Conservation (phyloP, 495 filamentous ascomycete species). For the Hyphodiscus hymeniophilus region DNA sequence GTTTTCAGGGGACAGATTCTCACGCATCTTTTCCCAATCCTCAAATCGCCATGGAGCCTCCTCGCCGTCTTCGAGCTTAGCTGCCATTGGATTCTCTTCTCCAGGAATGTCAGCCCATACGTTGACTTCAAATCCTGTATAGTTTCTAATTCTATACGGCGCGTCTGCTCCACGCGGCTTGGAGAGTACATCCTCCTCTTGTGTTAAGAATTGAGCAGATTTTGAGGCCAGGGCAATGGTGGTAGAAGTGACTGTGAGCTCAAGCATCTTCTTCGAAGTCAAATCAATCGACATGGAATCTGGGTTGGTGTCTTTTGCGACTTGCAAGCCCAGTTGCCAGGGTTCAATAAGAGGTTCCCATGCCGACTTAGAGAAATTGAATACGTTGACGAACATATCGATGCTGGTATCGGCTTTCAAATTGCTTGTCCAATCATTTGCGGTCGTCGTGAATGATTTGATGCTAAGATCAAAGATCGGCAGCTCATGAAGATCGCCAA, state of each 20-base stretch:
- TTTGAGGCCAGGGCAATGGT: constrained; percentile 91
- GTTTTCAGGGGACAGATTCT: constrained; percentile 78
- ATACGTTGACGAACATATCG: constrained; percentile 91
- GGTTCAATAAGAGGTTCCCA: constrained; percentile 97
- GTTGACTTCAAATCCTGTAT: constrained; percentile 84
- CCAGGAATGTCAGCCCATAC: constrained; percentile 68
- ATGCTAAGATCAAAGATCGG: constrained; percentile 91
- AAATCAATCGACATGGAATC: constrained; percentile 76
- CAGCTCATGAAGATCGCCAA: constrained; percentile 91
- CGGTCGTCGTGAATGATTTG: constrained; percentile 75
- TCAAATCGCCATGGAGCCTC: constrained; percentile 95
- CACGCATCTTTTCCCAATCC: constrained; percentile 86
- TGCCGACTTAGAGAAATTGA: constrained; percentile 97
- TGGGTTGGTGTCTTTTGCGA: constrained; percentile 68
- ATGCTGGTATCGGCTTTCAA: constrained; percentile 82
- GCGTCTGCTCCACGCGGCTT: constrained; percentile 90
- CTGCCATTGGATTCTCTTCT: constrained; percentile 48
- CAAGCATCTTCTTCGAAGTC: constrained; percentile 79
- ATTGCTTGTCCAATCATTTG: constrained; percentile 83
- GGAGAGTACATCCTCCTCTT: constrained; percentile 85
- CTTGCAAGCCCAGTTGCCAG: constrained; percentile 86
- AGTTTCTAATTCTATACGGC: constrained; percentile 87
- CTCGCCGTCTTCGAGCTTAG: constrained; percentile 82
- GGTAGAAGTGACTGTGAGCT: constrained; percentile 86
- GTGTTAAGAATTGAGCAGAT: constrained; percentile 80